Evolutionary conservation across 1,284 basidiomycete genomes (phyloP).

Genomic region (Cutaneotrichosporon cavernicola): DNA sequence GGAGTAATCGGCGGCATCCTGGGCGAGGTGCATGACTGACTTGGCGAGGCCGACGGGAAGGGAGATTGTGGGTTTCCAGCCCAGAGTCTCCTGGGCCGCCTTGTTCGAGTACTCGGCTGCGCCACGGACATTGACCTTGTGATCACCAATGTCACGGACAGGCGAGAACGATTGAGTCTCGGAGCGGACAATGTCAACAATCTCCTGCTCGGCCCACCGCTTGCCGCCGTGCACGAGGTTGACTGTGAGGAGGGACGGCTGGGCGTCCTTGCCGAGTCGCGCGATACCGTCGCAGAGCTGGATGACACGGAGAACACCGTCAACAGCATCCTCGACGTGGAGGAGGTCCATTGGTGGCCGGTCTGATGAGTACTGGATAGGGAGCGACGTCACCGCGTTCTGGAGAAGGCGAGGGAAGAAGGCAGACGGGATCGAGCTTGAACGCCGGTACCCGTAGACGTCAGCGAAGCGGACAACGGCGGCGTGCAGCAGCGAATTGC

Average conservation of each 20-base stretch:
- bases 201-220: constrained; percentile 32
- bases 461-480: constrained; percentile 46
- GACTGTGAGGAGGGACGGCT: constrained; percentile 24
- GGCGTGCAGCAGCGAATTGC: constrained; percentile 11
- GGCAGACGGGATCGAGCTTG: constrained; percentile 34
- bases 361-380: constrained; percentile 47
- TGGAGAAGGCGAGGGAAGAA: constrained; percentile 44
- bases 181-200: constrained; percentile 41
- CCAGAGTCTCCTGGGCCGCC: constrained; percentile 26
- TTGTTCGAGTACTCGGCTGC: constrained; percentile 24
- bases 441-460: constrained; percentile 44
- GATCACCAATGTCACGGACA: constrained; percentile 41
- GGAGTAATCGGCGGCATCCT: constrained; percentile 34
- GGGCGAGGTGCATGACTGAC: constrained; percentile 29
- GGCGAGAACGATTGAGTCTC: constrained; percentile 42
- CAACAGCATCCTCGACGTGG: constrained; percentile 45
- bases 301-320: constrained; percentile 32
- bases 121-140: constrained; percentile 19
- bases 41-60: constrained; percentile 33
- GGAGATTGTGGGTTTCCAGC: constrained; percentile 32
- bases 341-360: constrained; percentile 39
- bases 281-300: constrained; percentile 8
- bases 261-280: background rate
- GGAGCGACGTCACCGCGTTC: constrained; percentile 42
- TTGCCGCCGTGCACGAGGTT: constrained; percentile 49